phyloP scores from a whole-genome alignment of 2,329 filamentous ascomycete species.

The Intubia oerlemansii region DNA sequence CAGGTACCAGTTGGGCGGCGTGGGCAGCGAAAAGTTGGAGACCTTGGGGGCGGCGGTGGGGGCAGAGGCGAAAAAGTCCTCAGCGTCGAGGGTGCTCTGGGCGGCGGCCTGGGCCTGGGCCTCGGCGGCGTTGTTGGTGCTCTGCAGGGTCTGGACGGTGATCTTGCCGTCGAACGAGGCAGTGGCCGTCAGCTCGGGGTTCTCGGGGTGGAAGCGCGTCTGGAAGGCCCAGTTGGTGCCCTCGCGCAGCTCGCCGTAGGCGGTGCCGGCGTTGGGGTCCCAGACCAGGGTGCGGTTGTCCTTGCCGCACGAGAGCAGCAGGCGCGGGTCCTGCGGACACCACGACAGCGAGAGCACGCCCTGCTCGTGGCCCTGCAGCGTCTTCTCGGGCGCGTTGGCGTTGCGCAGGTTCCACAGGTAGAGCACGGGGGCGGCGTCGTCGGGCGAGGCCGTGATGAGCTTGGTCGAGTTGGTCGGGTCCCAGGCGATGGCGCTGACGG shows the following conservation, averaged over 20 bases:
- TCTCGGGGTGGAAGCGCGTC: conserved; percentile 81
- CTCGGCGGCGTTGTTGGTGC: conserved; percentile 55
- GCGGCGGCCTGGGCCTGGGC: conserved; percentile 45
- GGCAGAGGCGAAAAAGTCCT: conserved; percentile 91
- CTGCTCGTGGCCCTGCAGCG: conserved; percentile 78
- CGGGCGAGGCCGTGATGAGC: conserved; percentile 76
- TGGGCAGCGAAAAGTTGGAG: conserved; percentile 56
- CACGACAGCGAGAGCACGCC: conserved; percentile 87
- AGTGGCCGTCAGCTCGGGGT: conserved; percentile 80
- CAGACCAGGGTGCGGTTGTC: conserved; percentile 90
- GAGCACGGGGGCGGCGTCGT: conserved; percentile 74
- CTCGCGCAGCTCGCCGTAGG: conserved; percentile 81
- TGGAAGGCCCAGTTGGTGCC: conserved; percentile 99
- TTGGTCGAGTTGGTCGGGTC: conserved; percentile 90
- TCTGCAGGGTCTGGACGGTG: conserved; percentile 79
- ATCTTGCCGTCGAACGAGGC: conserved; percentile 97
- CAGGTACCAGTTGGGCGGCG: conserved; percentile 80
- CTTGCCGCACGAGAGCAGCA: conserved; percentile 85
- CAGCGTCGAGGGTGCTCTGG: conserved; percentile 57
- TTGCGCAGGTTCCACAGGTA: conserved; percentile 90
- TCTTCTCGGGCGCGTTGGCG: conserved; percentile 81
- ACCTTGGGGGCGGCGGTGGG: conserved; percentile 83
- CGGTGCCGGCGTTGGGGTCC: conserved; percentile 83
- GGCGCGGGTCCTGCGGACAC: conserved; percentile 77
- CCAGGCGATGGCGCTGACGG: conserved; percentile 91